These are phyloP conservation scores for Podospora anserina DNA, from an alignment of 495 filamentous ascomycete species.

Conservation along the genomic window DNA sequence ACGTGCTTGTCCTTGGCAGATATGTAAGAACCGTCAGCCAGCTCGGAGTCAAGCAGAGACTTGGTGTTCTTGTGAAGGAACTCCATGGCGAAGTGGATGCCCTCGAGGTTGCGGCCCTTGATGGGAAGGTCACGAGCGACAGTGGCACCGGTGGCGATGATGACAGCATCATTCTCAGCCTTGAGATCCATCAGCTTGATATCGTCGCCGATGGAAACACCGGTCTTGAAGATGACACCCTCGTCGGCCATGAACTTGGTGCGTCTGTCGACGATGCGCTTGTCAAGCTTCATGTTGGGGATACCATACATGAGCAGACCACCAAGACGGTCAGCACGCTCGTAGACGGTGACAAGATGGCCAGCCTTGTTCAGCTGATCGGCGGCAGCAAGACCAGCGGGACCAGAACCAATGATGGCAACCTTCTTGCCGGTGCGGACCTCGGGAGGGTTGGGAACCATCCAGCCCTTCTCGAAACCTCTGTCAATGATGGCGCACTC, in stretches of 20 bases:
- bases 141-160: slow-evolving; percentile 95
- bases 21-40: slow-evolving; percentile 85
- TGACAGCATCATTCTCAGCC: slow-evolving; percentile 74
- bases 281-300: slow-evolving; percentile 99
- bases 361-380: slow-evolving; percentile 96
- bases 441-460: slow-evolving; percentile 79
- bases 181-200: slow-evolving; percentile 74
- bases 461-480: slow-evolving; percentile 99
- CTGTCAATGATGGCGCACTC: slow-evolving; percentile 99
- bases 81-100: slow-evolving; percentile 98
- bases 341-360: slow-evolving; percentile 89
- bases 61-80: slow-evolving; percentile 99
- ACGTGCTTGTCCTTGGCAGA: slow-evolving; percentile 97
- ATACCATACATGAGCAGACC: slow-evolving; percentile 99
- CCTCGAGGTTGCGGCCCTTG: slow-evolving; percentile 82
- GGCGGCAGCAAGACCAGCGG: slow-evolving; percentile 84
- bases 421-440: slow-evolving; percentile 86
- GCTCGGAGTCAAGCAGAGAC: slow-evolving; percentile 89
- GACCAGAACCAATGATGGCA: slow-evolving; percentile 92
- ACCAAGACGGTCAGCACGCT: slow-evolving; percentile 89
- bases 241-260: slow-evolving; percentile 95
- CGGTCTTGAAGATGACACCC: slow-evolving; percentile 79
- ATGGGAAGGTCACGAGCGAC: slow-evolving; percentile 96
- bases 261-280: slow-evolving; percentile 93
- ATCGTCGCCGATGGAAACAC: slow-evolving; percentile 76